Base-by-base conservation (phyloP, 2,329 filamentous ascomycete species). In the Aureobasidium lini region DNA sequence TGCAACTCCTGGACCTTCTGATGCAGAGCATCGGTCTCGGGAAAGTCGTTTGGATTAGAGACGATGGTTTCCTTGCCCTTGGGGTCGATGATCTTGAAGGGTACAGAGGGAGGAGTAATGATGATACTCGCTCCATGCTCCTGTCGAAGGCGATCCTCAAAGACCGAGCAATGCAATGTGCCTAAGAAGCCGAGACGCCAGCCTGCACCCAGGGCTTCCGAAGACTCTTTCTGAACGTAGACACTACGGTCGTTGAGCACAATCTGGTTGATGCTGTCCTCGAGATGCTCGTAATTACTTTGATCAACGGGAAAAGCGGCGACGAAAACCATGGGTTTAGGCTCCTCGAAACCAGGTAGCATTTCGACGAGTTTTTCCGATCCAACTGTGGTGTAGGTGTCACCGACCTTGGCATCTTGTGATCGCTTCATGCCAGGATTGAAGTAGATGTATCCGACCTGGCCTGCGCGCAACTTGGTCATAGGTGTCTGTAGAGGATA, bases 311-410 rank as follows among this genome's bases (percentile, higher is more conserved):
- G 94, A 67, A 96, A 99, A 0, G 94, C 94, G 0, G 93, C 92
- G 4, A 99, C 94, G 66, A 99, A 99, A 4, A 99, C 94, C 94
- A 99, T 99, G 6, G 92, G 88, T 72, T 99, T 95, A 1, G 94
- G 93, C 72, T 99, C 94, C 70, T 96, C 93, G 62, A 99, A 99
- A 2, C 93, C 94, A 0, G 91, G 90, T 57, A 92, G 86, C 11
- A 89, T 85, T 71, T 92, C 81, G 2, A 99, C 91, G 0, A 81
- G 69, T 61, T 84, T 83, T 74, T 96, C 89, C 23, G 78, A 84
- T 2, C 90, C 91, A 3, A 91, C 81, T 1, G 83, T 88, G 0
- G 94, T 97, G 68, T 91, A 96, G 0, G 94, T 99, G 69, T 99
- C 94, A 53, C 94, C 94, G 31, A 97, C 87, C 73, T 96, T 95